Evolutionary conservation across 352 stramenopile species (phyloP), one percentile per base, ranked within the genome.

Genomic region (Blastocystis sp.): DNA sequence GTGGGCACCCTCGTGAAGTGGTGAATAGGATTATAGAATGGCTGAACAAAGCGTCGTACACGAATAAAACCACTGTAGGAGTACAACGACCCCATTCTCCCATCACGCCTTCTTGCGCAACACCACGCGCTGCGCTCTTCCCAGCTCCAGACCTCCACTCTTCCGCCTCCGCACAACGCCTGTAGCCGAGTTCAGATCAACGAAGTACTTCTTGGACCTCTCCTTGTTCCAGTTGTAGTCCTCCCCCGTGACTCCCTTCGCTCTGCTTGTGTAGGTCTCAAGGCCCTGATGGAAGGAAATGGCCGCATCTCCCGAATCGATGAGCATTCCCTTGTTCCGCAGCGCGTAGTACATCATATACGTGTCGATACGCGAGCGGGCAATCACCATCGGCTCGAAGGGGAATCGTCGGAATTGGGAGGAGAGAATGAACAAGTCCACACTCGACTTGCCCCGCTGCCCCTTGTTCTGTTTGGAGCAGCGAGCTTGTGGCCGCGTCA

Each of bases 191-290:
- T 19, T 10, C 28, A 74, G 34, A 0, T 38, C 43, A 14, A 7
- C 64, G 41, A 74, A 74, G 28, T 41, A 23, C 21, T 52, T 43
- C 7, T 52, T 52, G 21, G 41, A 52, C 21, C 34, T 11, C 7
- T 23, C 23, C 40, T 53, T 74, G 41, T 84, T 84, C 74, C 74
- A 84, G 52, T 84, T 84, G 53, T 56, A 84, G 28, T 84, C 60
- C 1, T 84, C 56, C 0, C 28, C 60, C 2, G 38, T 11, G 2
- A 56, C 23, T 1, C n/a, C 21, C n/a, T 62, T 45, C 1, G 38
- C 38, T 14, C 74, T n/a, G 1, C 10, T 59, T 23, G 53, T 84
- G 38, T 84, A 84, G 21, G 53, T 67, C 2, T n/a, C n/a, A n/a
- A 40, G 41, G n/a, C 74, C 74, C 23, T 84, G 74, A 41, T 84